Conservation (phyloP, 352 stramenopile genomes). For the Globisporangium uncinulatum region DNA sequence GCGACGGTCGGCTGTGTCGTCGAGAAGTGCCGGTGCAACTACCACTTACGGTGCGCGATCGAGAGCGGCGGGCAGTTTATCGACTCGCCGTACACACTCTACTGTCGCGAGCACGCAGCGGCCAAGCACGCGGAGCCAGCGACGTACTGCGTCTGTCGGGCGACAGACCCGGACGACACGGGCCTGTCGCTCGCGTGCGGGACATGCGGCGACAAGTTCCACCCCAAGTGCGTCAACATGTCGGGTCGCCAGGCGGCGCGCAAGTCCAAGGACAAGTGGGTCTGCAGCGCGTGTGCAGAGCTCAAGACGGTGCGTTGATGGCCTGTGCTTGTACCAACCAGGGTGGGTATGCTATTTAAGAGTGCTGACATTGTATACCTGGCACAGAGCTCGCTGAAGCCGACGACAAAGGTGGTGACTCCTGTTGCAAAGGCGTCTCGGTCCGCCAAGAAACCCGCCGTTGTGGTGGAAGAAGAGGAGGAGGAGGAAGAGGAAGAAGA, state of each 20-base stretch:
- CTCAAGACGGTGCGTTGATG: conserved; percentile 15
- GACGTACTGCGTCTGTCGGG: conserved; percentile 44
- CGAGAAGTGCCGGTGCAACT: conserved; percentile 72
- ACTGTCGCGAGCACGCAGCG: conserved; percentile 58
- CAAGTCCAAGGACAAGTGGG: conserved; percentile 46
- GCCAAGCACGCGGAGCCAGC: conserved; percentile 33
- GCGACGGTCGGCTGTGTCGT: conserved; percentile 77
- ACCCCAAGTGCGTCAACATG: conserved; percentile 80
- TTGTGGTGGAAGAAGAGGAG: background rate
- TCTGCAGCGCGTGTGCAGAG: conserved; percentile 26
- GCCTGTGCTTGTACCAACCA: background rate
- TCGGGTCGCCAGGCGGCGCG: conserved; percentile 55
- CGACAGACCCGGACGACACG: conserved; percentile 33
- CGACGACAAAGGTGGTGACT: conserved; percentile 2
- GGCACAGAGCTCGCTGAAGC: conserved; percentile 8
- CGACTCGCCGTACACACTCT: conserved; percentile 63
- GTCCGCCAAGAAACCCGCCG: background rate
- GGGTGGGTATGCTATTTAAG: too few relatives aligned
- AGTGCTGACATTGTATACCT: background rate
- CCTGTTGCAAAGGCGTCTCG: background rate
- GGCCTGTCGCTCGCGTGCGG: conserved; percentile 52
- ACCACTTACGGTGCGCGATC: conserved; percentile 71
- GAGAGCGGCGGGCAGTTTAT: conserved; percentile 71
- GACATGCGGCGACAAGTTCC: conserved; percentile 61
- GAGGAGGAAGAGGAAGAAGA: conserved; percentile 4